Percentiles rank a stretch among this genome's conserved stretches.
phyloP scores from a whole-genome alignment of 768 basidiomycete genomes.

The Chalciporus sphaerocephalus region DNA sequence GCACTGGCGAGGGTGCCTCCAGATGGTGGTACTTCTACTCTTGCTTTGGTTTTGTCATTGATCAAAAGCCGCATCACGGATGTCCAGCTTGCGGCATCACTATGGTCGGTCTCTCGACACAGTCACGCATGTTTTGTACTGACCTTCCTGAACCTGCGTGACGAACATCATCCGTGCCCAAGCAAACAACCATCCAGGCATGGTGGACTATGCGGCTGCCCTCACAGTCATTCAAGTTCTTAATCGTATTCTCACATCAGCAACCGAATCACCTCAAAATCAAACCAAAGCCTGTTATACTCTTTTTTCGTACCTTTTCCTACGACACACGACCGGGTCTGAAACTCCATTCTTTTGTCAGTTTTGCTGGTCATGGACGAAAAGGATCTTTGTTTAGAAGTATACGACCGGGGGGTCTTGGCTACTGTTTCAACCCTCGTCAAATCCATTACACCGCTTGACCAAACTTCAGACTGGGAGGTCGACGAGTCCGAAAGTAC shows the following conservation, averaged over 20 bases:
- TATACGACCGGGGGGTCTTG: slow-evolving; percentile 67
- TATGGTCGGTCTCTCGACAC: slow-evolving; percentile 47
- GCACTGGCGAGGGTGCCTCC: slow-evolving; percentile 41
- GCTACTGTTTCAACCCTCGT: slow-evolving; percentile 49
- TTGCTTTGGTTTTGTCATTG: slow-evolving; percentile 45
- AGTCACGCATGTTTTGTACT: background rate
- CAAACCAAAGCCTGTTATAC: slow-evolving; percentile 72
- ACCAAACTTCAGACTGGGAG: slow-evolving; percentile 50
- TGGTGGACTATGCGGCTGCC: slow-evolving; percentile 43
- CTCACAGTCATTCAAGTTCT: slow-evolving; percentile 68
- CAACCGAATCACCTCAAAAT: slow-evolving; percentile 38
- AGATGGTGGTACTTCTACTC: slow-evolving; percentile 35
- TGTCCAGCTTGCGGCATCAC: slow-evolving; percentile 64
- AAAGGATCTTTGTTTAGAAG: slow-evolving; percentile 57
- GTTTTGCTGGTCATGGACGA: slow-evolving; percentile 73
- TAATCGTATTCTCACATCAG: slow-evolving; percentile 51
- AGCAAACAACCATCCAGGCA: slow-evolving; percentile 25
- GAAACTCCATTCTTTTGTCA: slow-evolving; percentile 13
- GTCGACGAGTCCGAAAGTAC: slow-evolving; percentile 63
- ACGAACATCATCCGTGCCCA: slow-evolving; percentile 59
- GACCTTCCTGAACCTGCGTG: slow-evolving; percentile 36
- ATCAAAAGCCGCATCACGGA: slow-evolving; percentile 57
- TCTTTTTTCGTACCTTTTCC: slow-evolving; percentile 48
- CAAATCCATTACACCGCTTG: slow-evolving; percentile 48
- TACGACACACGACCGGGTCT: background rate